Evolutionary conservation across 371 early-diverging fungal genomes (phyloP).

Genomic region (Mortierella sp.): DNA sequence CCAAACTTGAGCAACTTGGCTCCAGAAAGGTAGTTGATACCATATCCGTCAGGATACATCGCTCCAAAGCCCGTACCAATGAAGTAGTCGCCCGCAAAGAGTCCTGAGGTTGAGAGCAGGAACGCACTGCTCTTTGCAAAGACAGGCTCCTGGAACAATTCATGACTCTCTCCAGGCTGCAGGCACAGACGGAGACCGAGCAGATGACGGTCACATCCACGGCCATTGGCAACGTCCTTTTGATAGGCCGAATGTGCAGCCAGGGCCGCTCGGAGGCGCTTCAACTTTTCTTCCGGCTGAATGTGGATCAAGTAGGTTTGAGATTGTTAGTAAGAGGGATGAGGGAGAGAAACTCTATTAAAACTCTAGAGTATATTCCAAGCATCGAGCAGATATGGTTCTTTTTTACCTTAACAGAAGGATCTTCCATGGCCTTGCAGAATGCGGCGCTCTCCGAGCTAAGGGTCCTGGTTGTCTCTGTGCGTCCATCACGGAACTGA

Average conservation of each 20-base stretch:
- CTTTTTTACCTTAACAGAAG: conserved; percentile 34
- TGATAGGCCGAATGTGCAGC: conserved; percentile 74
- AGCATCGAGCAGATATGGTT: too few relatives aligned
- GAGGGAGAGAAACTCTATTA: background rate
- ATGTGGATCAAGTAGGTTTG: background rate
- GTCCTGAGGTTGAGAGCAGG: conserved; percentile 80
- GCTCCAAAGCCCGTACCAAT: conserved; percentile 86
- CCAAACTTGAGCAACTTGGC: conserved; percentile 78
- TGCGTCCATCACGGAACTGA: conserved; percentile 82
- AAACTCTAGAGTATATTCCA: background rate
- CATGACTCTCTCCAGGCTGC: conserved; percentile 58
- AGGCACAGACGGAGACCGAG: conserved; percentile 75
- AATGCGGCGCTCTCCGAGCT: conserved; percentile 72
- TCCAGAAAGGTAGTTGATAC: conserved; percentile 88
- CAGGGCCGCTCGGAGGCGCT: conserved; percentile 69
- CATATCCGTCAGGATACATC: conserved; percentile 84
- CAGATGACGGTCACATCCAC: conserved; percentile 88
- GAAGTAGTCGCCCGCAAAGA: conserved; percentile 77
- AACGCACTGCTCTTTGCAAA: conserved; percentile 71
- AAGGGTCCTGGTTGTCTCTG: conserved; percentile 85
- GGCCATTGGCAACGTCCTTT: conserved; percentile 73
- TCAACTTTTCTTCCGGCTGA: conserved; percentile 67
- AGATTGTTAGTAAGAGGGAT: background rate
- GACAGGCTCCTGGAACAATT: conserved; percentile 81
- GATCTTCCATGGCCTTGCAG: conserved; percentile 73